These are phyloP conservation scores for Lepidium sativum DNA, from an alignment of 345 rosid species.

Conservation along the genomic window DNA sequence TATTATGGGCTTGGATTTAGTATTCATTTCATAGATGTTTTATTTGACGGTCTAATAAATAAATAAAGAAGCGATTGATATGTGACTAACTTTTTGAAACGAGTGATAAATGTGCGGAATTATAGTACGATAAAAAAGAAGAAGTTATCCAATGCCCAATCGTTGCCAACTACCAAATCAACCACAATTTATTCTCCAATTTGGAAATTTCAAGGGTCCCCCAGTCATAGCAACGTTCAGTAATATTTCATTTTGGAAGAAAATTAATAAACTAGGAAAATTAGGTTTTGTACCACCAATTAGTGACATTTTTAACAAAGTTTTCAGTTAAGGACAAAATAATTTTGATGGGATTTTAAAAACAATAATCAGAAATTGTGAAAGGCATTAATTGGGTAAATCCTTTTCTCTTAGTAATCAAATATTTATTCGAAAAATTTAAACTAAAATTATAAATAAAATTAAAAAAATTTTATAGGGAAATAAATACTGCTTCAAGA, in stretches of 20 bases:
- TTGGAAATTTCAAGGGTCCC: background rate
- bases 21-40: background rate
- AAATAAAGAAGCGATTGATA: background rate
- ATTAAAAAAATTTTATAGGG: too few relatives aligned
- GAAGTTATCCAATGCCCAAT: background rate
- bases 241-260: background rate
- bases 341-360: too few relatives aligned
- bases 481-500: too few relatives aligned
- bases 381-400: background rate
- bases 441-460: too few relatives aligned
- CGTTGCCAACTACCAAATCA: background rate
- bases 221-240: background rate
- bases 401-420: too few relatives aligned
- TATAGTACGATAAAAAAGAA: background rate
- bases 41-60: background rate
- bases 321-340: background rate
- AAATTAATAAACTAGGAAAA: too few relatives aligned
- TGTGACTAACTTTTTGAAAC: background rate
- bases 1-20: background rate
- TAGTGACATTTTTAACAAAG: background rate
- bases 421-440: too few relatives aligned
- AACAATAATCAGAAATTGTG: background rate
- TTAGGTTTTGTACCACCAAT: too few relatives aligned
- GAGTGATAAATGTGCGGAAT: constrained; percentile 16
- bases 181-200: background rate